Percentiles rank a stretch among this genome's conserved stretches.
Evolutionary conservation across 768 basidiomycete species (phyloP).

Genomic region (Podaxis sp.): DNA sequence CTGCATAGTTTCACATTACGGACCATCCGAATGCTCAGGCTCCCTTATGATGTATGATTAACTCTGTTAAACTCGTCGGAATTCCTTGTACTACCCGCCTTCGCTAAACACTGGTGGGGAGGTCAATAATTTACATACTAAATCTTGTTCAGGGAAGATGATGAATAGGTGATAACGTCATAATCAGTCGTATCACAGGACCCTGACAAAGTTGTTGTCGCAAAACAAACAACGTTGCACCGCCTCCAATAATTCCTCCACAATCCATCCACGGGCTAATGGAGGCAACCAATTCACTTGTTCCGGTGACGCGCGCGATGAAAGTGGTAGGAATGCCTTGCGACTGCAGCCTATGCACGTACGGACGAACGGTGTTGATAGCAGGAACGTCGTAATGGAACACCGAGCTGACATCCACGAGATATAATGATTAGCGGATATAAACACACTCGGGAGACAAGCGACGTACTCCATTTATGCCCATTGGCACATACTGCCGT

Average conservation of each 20-base stretch:
- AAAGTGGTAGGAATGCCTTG: conserved; percentile 73
- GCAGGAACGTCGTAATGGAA: conserved; percentile 77
- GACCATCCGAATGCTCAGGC: neutral
- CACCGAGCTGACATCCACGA: conserved; percentile 59
- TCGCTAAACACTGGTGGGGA: neutral
- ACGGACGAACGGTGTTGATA: conserved; percentile 74
- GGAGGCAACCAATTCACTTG: conserved; percentile 44
- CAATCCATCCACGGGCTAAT: conserved; percentile 60
- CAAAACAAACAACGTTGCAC: conserved; percentile 72
- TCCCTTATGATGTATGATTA: conserved; percentile 1
- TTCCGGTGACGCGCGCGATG: conserved; percentile 29
- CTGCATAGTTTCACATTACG: neutral
- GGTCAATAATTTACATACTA: neutral
- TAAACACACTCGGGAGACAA: neutral
- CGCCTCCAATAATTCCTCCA: conserved; percentile 63
- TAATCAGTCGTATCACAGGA: conserved; percentile 40
- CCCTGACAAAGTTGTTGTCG: conserved; percentile 60
- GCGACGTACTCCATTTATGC: conserved; percentile 70
- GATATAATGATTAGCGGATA: neutral
- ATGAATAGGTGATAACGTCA: conserved; percentile 18
- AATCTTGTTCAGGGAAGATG: neutral
- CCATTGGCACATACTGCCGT: conserved; percentile 67
- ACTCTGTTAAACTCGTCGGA: neutral
- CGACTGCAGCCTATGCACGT: conserved; percentile 82
- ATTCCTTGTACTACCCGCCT: neutral